Percentiles rank a stretch among this genome's conserved stretches.
Evolutionary conservation across 768 basidiomycete genomes (phyloP).

Genomic region (Tulasnella sp.): DNA sequence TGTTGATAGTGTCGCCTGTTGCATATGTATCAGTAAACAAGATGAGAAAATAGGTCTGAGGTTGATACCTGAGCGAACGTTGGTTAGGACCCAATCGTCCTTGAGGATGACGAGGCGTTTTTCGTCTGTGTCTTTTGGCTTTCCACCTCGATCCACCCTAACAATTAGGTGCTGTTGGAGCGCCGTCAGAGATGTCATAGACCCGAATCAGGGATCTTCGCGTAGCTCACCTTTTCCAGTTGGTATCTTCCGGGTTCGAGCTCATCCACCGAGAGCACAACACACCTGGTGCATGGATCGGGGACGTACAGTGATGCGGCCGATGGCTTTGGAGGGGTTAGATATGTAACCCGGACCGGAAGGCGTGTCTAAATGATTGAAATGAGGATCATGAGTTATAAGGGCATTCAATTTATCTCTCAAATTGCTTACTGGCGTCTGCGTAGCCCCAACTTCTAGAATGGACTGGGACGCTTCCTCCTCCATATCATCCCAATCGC

Average conservation of each 20-base stretch:
- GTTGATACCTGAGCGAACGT: constrained; percentile 46
- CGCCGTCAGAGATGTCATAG: neutral
- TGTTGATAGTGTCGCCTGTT: constrained; percentile 70
- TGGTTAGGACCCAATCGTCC: constrained; percentile 69
- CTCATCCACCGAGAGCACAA: neutral
- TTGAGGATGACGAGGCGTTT: constrained; percentile 46
- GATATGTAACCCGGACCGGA: neutral
- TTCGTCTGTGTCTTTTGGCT: constrained; percentile 17
- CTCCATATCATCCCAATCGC: constrained; percentile 3
- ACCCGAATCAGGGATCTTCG: neutral
- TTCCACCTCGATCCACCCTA: neutral
- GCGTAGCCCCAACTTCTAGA: neutral
- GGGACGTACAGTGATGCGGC: neutral
- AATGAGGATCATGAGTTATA: too few relatives aligned
- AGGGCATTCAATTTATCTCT: neutral
- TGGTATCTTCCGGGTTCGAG: neutral
- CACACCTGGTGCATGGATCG: constrained; percentile 1
- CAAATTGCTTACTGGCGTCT: neutral
- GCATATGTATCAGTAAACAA: neutral
- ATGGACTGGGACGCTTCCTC: neutral
- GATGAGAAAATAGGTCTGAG: neutral
- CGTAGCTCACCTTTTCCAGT: constrained; percentile 5
- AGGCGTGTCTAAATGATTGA: neutral
- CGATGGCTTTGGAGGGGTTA: neutral
- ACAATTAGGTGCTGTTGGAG: constrained; percentile 8